phyloP scores from a whole-genome alignment of 1,284 basidiomycete species.

The Ceratobasidium sp. region DNA sequence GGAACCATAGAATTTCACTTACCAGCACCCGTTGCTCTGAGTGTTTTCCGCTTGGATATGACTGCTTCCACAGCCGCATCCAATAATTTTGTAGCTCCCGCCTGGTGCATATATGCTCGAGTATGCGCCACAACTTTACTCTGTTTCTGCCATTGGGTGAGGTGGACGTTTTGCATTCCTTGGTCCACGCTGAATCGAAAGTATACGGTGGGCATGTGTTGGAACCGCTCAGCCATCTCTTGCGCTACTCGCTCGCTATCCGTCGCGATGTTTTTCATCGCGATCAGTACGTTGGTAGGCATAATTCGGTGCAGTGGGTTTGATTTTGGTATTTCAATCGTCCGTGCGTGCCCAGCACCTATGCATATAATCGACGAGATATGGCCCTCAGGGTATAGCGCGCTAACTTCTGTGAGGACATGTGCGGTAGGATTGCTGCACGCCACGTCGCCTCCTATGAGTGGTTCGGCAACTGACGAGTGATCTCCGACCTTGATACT shows the following conservation, averaged over 20 bases:
- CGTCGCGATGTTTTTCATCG: neutral
- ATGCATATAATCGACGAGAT: neutral
- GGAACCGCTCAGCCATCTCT: too few species aligned
- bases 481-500: neutral
- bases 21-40: neutral
- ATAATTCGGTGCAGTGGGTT: neutral
- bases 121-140: neutral
- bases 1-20: too few species aligned
- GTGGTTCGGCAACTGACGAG: neutral
- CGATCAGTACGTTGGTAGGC: neutral
- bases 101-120: neutral
- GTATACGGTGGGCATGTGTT: too few species aligned
- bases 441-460: neutral
- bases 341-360: neutral
- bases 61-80: neutral
- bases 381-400: neutral
- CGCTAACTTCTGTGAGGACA: neutral
- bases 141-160: neutral
- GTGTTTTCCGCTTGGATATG: neutral
- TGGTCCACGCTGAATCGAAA: neutral
- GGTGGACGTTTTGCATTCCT: constrained; percentile 3
- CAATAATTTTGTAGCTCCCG: neutral
- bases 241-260: neutral
- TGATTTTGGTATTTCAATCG: neutral
- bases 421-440: neutral